Percentiles rank a stretch among this genome's conserved stretches.
Evolutionary conservation across 805 yeast species (phyloP).

Genomic region (Hanseniaspora taiwanica): DNA sequence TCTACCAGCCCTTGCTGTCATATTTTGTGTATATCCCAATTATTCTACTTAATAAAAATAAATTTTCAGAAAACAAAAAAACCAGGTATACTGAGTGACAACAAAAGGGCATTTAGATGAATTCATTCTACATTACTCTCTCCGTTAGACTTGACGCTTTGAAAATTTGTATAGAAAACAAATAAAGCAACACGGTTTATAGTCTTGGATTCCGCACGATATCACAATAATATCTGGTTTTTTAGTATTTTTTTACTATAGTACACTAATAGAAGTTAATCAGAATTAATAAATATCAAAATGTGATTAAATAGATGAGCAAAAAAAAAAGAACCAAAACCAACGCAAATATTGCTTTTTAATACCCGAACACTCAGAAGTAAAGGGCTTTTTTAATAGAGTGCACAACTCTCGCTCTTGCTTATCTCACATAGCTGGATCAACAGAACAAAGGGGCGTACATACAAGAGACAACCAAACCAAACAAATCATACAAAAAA

Average conservation of each 20-base stretch:
- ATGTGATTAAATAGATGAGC: no score
- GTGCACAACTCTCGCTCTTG: no score
- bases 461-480: slow-evolving; percentile 2
- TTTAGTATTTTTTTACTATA: neutral
- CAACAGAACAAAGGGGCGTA: slow-evolving; percentile 4
- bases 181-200: slow-evolving; percentile 58
- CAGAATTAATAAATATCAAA: no score
- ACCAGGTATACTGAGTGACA: slow-evolving; percentile 5
- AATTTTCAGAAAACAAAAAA: no score
- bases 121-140: slow-evolving; percentile 36
- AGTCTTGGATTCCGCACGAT: slow-evolving; percentile 69
- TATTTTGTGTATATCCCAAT: slow-evolving; percentile 1
- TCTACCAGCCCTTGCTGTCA: slow-evolving; percentile 53
- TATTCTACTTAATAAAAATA: no score
- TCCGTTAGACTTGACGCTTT: slow-evolving; percentile 63
- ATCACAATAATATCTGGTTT: slow-evolving; percentile 17
- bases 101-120: slow-evolving; percentile 61
- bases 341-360: no score
- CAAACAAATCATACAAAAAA: neutral
- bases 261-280: no score
- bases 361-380: no score
- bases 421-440: slow-evolving; percentile 9
- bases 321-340: no score
- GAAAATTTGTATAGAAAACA: slow-evolving; percentile 25
- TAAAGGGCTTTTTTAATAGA: no score